Evolutionary conservation across 768 basidiomycete species (phyloP), one percentile per base, ranked within the genome.

Genomic region (Mrakia gelida): DNA sequence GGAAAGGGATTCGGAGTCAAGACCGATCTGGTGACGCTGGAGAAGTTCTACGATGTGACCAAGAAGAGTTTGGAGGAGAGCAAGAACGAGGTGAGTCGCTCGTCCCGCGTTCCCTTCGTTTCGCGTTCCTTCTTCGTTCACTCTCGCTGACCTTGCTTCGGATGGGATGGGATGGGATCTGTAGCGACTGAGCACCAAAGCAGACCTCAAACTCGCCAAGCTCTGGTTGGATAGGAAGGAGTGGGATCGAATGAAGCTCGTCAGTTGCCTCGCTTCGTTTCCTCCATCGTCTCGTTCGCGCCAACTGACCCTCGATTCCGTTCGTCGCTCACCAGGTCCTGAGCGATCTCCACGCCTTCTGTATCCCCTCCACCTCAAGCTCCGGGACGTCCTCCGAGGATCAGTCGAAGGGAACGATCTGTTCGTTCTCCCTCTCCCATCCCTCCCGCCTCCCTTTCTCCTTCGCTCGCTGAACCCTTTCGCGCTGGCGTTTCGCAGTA

Each of bases 161-260:
- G 15, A 34, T 41, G 7, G 5, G 15, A 4, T 49, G 43, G n/a
- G 7, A 26, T 79, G 49, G 11, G 10, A n/a, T 28, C 52, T 77
- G 23, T 80, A 98, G 95, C 89, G 97, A 79, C 84, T 99, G 63
- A 95, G 93, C 0, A 92, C 91, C 18, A 98, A 98, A 85, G 97
- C 95, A 0, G 98, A 98, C 83, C 85, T 98, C 80, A 99, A 99
- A 85, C 87, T 98, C 5, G 97, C 96, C 13, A 98, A 98, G 82
- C 87, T 98, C 13, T 99, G 97, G 96, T 87, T 98, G 52, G 96
- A 98, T 84, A 88, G 95, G 76, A 92, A 93, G 82, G 96, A 99
- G 85, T 99, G 92, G 81, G 84, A 85, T 49, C 90, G 95, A 54
- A 86, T 99, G 45, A 89, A 90, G 61, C 93, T 90, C 86, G 96